Base-by-base conservation (phyloP, 805 yeast species). In the Maudiozyma bulderi region DNA sequence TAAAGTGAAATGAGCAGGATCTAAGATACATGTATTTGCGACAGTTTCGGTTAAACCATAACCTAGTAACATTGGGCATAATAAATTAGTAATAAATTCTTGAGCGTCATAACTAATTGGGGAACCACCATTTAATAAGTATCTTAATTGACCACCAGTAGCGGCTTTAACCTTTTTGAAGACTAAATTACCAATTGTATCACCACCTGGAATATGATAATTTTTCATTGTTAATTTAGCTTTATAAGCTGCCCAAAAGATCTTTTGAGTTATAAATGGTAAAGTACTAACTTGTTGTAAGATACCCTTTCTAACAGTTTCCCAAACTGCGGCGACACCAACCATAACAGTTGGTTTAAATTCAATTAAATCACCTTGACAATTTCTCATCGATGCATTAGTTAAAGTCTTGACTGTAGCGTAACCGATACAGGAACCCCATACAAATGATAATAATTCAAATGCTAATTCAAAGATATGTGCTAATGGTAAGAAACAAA, bases 321-420 rank as follows among this genome's bases (percentile, higher is more conserved):
- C 99, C 95, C 96, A 93, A 47, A 93, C 97, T 5, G 98, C 96
- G 14, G 97, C 97, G 50, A 93, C 99, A 68, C 96, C 99, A 55
- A 89, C 96, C 96, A 93, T 86, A 57, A 90, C 70, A 5, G 96
- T 86, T 51, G 99, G 99, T 66, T 81, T 76, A 70, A 89, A 86
- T 61, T 84, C 86, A 49, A 75, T 78, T 73, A 93, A 78, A 67
- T 93, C 99, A 61, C 96, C 91, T 50, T 77, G 71, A 73, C 95
- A 89, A 71, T 93, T 86, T 60, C 78, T 81, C 62, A 86, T 80
- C 2, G 95, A 86, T 1, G 76, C 72, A 54, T 86, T 95, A 20
- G 95, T 81, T 57, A 93, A 73, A 32, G 99, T 91, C 72, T 89
- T 89, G 54, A 91, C 96, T 58, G 75, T 81, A 46, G 95, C 98